These are phyloP conservation scores for Forsythia viridissima DNA, from an alignment of 257 asterid species.

Conservation along the genomic window DNA sequence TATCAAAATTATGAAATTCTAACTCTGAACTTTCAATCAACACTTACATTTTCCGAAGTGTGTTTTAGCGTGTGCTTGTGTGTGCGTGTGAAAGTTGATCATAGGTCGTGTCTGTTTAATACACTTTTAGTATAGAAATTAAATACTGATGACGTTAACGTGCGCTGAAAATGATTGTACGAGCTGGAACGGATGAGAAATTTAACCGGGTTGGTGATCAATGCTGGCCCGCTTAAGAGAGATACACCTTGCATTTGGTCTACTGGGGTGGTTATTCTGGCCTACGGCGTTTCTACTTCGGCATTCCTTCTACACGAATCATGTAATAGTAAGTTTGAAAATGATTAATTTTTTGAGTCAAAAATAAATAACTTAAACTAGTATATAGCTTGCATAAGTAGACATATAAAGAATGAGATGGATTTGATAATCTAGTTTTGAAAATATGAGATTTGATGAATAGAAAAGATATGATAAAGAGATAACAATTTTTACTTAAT, in stretches of 20 bases:
- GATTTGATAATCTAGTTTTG: too few relatives aligned
- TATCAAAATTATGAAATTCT: slow-evolving; percentile 4
- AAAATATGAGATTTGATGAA: too few relatives aligned
- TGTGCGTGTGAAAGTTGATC: neutral
- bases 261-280: neutral
- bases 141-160: neutral
- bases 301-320: neutral
- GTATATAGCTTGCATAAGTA: too few relatives aligned
- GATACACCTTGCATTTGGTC: neutral
- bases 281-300: neutral
- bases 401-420: too few relatives aligned
- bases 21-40: neutral
- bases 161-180: neutral
- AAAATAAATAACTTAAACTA: too few relatives aligned
- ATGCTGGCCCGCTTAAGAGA: neutral
- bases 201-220: neutral
- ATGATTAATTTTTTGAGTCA: too few relatives aligned
- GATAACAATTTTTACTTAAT: too few relatives aligned
- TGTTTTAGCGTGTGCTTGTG: neutral
- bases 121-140: neutral
- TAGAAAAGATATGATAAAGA: too few relatives aligned
- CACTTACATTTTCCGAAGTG: slow-evolving; percentile 10
- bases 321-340: too few relatives aligned
- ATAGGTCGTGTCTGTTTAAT: neutral
- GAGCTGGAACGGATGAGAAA: neutral